Percentiles rank a stretch among this genome's conserved stretches.
Evolutionary conservation across 495 filamentous ascomycete genomes (phyloP).

Genomic region (Letharia lupina): DNA sequence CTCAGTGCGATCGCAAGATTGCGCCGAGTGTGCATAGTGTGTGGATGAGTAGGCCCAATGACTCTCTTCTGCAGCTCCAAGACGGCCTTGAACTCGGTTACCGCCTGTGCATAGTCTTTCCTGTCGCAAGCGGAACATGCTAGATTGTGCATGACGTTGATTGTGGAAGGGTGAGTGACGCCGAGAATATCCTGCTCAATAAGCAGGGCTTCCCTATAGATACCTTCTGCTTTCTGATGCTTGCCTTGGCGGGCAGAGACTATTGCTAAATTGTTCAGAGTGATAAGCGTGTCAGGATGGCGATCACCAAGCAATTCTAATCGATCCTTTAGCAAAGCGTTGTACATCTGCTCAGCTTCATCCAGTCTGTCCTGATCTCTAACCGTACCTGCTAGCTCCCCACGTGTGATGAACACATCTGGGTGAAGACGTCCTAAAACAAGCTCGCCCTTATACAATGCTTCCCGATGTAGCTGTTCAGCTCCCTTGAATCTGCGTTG

Average conservation of each 20-base stretch:
- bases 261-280: conserved; percentile 14
- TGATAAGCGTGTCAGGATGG: conserved; percentile 21
- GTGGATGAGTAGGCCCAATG: conserved; percentile 32
- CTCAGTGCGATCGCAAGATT: conserved; percentile 10
- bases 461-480: conserved; percentile 8
- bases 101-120: conserved; percentile 7
- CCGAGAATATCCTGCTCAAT: conserved; percentile 22
- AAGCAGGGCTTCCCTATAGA: conserved; percentile 21
- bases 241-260: conserved; percentile 11
- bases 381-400: conserved; percentile 10
- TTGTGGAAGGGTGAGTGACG: conserved; percentile 22
- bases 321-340: conserved; percentile 4
- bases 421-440: conserved; percentile 11
- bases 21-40: conserved; percentile 28
- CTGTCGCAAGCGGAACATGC: conserved; percentile 2
- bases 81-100: conserved; percentile 7
- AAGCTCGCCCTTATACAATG: neutral
- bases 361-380: conserved; percentile 13
- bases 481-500: conserved; percentile 8
- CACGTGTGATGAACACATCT: neutral
- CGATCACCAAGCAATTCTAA: conserved; percentile 12
- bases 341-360: conserved; percentile 18
- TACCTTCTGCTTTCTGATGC: conserved; percentile 19
- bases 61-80: conserved; percentile 22
- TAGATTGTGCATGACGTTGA: conserved; percentile 20